Percentiles rank a stretch among this genome's conserved stretches.
Conservation (phyloP, 1,284 basidiomycete genomes). For the Apiotrichum brassicae region DNA sequence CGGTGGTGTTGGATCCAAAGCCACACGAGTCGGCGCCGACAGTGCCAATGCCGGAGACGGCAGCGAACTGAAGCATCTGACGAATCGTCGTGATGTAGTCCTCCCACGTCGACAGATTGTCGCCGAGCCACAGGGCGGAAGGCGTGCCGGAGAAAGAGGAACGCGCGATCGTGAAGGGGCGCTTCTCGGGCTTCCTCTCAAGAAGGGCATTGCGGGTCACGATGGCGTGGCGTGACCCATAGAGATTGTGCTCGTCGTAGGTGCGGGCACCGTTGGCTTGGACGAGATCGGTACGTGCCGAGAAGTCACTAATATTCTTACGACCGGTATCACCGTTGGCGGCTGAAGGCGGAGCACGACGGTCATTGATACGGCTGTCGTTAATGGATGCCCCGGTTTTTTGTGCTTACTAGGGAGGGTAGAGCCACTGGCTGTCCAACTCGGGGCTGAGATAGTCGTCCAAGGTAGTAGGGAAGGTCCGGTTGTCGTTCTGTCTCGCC, state of each 20-base stretch:
- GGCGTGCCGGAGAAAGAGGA: slow-evolving; percentile 62
- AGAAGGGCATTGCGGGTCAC: slow-evolving; percentile 59
- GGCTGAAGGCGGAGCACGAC: slow-evolving; percentile 18
- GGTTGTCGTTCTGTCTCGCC: not conserved
- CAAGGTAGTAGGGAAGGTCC: slow-evolving; percentile 1
- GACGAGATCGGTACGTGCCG: slow-evolving; percentile 49
- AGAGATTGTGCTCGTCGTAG: slow-evolving; percentile 61
- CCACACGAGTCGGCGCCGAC: slow-evolving; percentile 65
- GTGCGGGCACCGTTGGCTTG: slow-evolving; percentile 60
- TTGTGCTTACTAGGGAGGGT: slow-evolving; percentile 23
- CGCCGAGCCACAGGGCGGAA: slow-evolving; percentile 58
- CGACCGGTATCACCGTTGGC: slow-evolving; percentile 15
- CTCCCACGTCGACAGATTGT: slow-evolving; percentile 58
- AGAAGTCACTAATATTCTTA: slow-evolving; percentile 30
- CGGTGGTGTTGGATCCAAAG: slow-evolving; percentile 60
- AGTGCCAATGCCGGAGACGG: slow-evolving; percentile 45
- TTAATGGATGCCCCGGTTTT: not conserved
- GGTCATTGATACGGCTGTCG: slow-evolving; percentile 18
- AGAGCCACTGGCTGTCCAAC: slow-evolving; percentile 25
- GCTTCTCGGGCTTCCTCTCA: slow-evolving; percentile 55
- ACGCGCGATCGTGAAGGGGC: slow-evolving; percentile 62
- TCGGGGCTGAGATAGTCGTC: slow-evolving; percentile 20
- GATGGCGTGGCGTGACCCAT: slow-evolving; percentile 64
- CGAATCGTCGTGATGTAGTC: slow-evolving; percentile 10
- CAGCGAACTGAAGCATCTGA: slow-evolving; percentile 15